These are phyloP conservation scores for Populus tremula DNA, from an alignment of 345 rosid species.

Conservation along the genomic window DNA sequence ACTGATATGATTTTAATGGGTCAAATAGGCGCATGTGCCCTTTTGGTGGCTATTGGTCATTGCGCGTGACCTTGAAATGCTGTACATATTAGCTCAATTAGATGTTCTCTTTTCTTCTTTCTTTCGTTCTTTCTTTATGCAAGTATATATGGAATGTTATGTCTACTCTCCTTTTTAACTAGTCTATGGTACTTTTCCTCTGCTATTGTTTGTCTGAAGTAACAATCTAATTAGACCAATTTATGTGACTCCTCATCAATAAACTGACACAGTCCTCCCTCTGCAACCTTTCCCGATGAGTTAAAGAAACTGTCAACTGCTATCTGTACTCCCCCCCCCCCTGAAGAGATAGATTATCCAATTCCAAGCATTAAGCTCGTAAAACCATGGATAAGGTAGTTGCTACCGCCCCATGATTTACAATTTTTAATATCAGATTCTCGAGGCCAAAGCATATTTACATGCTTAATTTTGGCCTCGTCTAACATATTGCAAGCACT, in stretches of 20 bases:
- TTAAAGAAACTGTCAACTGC: too few species aligned
- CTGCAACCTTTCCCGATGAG: too few species aligned
- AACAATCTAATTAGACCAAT: background rate
- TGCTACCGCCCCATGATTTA: background rate
- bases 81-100: background rate
- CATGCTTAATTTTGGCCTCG: background rate
- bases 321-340: too few species aligned
- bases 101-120: background rate
- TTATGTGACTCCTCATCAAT: background rate
- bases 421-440: background rate
- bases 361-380: background rate
- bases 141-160: background rate
- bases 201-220: background rate
- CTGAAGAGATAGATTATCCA: too few species aligned
- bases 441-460: background rate
- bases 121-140: background rate
- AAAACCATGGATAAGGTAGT: background rate
- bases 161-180: background rate
- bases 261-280: too few species aligned
- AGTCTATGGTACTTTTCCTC: background rate
- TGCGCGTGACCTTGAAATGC: background rate
- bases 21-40: background rate
- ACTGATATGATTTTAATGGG: background rate
- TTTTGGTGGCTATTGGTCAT: background rate
- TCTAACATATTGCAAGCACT: background rate